Conservation (phyloP, 768 basidiomycete genomes). For the Boletus vinaceobasis region DNA sequence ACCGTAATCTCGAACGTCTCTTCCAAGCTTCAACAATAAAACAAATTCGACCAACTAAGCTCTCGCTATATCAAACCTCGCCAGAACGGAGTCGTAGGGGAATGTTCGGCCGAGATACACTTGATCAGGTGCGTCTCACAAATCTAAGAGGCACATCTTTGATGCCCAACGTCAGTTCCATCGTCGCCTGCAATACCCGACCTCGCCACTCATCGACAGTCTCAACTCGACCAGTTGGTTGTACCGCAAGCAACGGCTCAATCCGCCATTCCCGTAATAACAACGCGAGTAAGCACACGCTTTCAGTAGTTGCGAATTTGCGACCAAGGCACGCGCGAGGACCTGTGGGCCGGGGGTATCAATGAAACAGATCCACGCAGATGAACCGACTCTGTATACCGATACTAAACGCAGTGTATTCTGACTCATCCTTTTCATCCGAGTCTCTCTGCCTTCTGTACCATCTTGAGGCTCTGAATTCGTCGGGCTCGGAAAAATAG, state of each 20-base stretch:
- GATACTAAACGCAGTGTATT: slow-evolving; percentile 23
- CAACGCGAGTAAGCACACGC: slow-evolving; percentile 49
- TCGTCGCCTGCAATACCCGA: slow-evolving; percentile 18
- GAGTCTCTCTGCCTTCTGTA: slow-evolving; percentile 17
- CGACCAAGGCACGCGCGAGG: slow-evolving; percentile 53
- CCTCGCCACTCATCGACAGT: slow-evolving; percentile 23
- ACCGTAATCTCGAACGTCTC: no score
- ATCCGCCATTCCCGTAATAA: slow-evolving; percentile 53
- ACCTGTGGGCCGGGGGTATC: slow-evolving; percentile 27
- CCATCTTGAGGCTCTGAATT: slow-evolving; percentile 39
- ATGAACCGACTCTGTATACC: slow-evolving; percentile 9
- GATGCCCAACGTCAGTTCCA: slow-evolving; percentile 15
- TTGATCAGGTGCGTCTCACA: slow-evolving; percentile 10
- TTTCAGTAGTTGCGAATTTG: slow-evolving; percentile 52
- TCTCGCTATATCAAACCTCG: no score
- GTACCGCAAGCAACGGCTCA: slow-evolving; percentile 38
- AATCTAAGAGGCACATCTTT: slow-evolving; percentile 23
- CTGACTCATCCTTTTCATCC: slow-evolving; percentile 9
- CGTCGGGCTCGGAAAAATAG: slow-evolving; percentile 36
- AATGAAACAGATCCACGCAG: neutral
- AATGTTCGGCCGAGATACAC: neutral
- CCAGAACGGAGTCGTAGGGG: no score
- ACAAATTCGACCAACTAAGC: no score
- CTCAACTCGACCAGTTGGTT: slow-evolving; percentile 10
- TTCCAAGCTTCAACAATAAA: no score